Base-by-base conservation (phyloP, 1,284 basidiomycete genomes). In the Coriolopsis trogii region DNA sequence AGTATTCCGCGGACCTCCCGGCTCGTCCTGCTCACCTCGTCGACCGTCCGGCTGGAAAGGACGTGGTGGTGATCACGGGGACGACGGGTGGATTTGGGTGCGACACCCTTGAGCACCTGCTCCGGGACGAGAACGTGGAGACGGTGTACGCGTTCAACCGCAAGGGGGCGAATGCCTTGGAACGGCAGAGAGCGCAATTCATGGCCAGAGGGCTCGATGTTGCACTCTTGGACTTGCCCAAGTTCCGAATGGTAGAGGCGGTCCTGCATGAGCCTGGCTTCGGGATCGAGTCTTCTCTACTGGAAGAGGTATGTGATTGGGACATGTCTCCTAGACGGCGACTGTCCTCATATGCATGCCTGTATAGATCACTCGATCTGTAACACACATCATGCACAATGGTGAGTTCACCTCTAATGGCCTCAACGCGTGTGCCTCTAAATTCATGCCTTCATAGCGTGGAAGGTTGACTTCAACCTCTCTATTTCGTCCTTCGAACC, bases 381-480 rank as follows among this genome's bases (percentile, higher is more conserved):
- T 63, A 1, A 63, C 60, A 6, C 43, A 53, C 42, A 63, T 72
- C 43, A 65, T 72, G 51, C 67, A 69, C 41, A 65, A 63, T 36
- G 70, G 70, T 70, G 49, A 21, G 53, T 43, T 23, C 26, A 13
- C 9, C n/a, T 13, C 16, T 12, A n/a, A n/a, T n/a, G n/a, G n/a
- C n/a, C n/a, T n/a, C n/a, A n/a, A n/a, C n/a, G n/a, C n/a, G n/a
- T n/a, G n/a, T n/a, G n/a, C n/a, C 6, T 23, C 13, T 16, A 13
- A 6, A 8, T n/a, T n/a, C n/a, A n/a, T n/a, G n/a, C n/a, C 2
- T 12, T 2, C 4, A 6, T 33, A 67, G 72, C 71, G 4, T 74
- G 71, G 70, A 59, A 60, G 9, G 67, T 75, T n/a, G 63, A 74
- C 54, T 73, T 74, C 60, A 71, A 70, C 42, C 51, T 70, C 7